phyloP scores from a whole-genome alignment of 1,139 yeast genomes.

The Candida sp. region DNA sequence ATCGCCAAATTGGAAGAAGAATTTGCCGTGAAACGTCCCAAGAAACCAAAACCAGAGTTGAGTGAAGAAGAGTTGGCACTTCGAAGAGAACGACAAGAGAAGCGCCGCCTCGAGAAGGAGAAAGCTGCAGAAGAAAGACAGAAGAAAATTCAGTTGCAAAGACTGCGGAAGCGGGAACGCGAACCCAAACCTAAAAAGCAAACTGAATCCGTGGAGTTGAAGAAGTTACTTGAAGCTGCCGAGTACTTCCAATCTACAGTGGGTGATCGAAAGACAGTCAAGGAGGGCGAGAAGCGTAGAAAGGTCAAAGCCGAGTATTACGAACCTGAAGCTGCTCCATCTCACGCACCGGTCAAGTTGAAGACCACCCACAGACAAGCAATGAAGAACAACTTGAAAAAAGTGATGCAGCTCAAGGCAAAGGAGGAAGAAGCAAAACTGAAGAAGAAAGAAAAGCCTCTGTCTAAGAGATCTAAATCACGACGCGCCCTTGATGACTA shows the following conservation, averaged over 20 bases:
- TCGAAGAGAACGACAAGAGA: slow-evolving; percentile 1
- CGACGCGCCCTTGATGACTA: slow-evolving; percentile 7
- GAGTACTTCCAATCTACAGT: slow-evolving; percentile 43
- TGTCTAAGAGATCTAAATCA: slow-evolving; percentile 5
- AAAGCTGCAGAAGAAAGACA: slow-evolving; percentile 3
- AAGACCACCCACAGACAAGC: slow-evolving; percentile 13
- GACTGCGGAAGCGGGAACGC: slow-evolving; percentile 3
- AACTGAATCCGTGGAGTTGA: slow-evolving; percentile 10
- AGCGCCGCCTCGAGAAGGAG: not conserved
- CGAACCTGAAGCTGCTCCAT: slow-evolving; percentile 25
- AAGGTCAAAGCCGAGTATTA: slow-evolving; percentile 30
- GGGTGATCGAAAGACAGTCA: slow-evolving; percentile 35
- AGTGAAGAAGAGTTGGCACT: slow-evolving; percentile 11
- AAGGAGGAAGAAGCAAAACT: slow-evolving; percentile 3
- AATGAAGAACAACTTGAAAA: slow-evolving; percentile 11
- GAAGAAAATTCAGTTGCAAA: not conserved
- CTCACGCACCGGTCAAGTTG: slow-evolving; percentile 6
- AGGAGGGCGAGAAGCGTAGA: slow-evolving; percentile 37
- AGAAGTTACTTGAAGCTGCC: slow-evolving; percentile 29
- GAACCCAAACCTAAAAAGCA: slow-evolving; percentile 10
- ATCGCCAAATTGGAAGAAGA: slow-evolving; percentile 11
- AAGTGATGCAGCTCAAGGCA: slow-evolving; percentile 10
- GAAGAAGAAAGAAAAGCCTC: slow-evolving; percentile 12
- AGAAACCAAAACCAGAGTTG: slow-evolving; percentile 1
- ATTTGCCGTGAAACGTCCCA: slow-evolving; percentile 6